Evolutionary conservation across 805 yeast genomes (phyloP), one percentile per base, ranked within the genome.

Genomic region (Teunomyces tritomae): DNA sequence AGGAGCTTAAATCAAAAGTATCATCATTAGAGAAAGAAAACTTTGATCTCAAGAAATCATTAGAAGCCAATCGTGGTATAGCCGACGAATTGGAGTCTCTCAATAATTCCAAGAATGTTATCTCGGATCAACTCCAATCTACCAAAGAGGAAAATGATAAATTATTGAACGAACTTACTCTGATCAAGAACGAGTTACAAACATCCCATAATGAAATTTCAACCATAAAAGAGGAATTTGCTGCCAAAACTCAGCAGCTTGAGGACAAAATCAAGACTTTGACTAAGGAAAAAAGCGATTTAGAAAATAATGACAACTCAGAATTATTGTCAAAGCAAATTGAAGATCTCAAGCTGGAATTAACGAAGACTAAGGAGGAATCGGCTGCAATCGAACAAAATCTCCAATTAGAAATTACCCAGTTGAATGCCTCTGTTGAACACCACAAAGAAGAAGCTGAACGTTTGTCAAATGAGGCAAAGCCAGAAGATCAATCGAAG

Each of bases 1-100:
- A 37, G 14, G 29, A 41, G n/a, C 28, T 46, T 32, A 30, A 46
- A 29, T 10, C 34, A 32, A 32, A 40, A 11, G 8, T 41, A 6
- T 11, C 34, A 8, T 6, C 35, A 7, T 30, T 30, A 11, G 44
- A 30, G 30, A 30, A 30, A 10, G 40, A 37, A 26, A 37, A 37
- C 13, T 4, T n/a, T 7, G 40, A 37, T 8, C 29, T 37, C 8
- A 37, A 37, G 17, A 10, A 14, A 8, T 7, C 29, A 11, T 9
- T 37, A 26, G 40, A 24, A 20, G 16, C 13, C 13, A 13, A 40
- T 8, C 4, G 13, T 8, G 11, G 35, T 14, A 35, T 29, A 14
- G 27, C 33, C 14, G 41, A 44, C 8, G 17, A 39, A 8, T 36
- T 48, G 28, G 48, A 44, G 14, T 29, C n/a, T 9, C 28, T 20